These are phyloP conservation scores for Debaryomycetaceae sp. DNA, from an alignment of 1,139 yeast genomes.

Conservation along the genomic window DNA sequence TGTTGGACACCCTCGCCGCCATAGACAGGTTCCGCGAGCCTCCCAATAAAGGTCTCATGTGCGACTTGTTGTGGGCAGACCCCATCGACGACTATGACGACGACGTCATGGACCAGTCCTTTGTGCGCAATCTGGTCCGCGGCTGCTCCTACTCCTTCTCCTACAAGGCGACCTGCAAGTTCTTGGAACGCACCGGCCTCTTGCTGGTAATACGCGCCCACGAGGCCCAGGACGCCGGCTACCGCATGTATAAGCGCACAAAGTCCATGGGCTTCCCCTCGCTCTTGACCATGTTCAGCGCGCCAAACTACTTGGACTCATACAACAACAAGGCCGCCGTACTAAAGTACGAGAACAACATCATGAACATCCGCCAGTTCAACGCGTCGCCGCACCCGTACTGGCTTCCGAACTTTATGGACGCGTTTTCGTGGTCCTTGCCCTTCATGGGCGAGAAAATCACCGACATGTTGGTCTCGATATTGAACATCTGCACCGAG, in stretches of 20 bases:
- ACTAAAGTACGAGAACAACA: constrained; percentile 82
- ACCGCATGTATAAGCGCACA: constrained; percentile 83
- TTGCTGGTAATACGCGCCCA: constrained; percentile 86
- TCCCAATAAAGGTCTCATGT: constrained; percentile 99
- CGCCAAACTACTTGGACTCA: constrained; percentile 93
- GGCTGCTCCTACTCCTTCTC: constrained; percentile 93
- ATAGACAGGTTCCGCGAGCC: constrained; percentile 87
- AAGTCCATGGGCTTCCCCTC: constrained; percentile 91
- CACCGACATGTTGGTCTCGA: constrained; percentile 86
- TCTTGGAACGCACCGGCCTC: constrained; percentile 67
- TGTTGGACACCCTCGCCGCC: constrained; percentile 81
- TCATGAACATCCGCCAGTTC: constrained; percentile 93
- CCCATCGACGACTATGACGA: constrained; percentile 96
- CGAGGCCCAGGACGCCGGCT: constrained; percentile 93
- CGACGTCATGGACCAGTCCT: constrained; percentile 74
- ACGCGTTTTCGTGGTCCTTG: constrained; percentile 93
- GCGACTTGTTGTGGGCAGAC: constrained; percentile 96
- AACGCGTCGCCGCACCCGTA: constrained; percentile 92
- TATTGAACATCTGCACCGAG: constrained; percentile 87
- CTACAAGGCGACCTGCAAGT: constrained; percentile 74
- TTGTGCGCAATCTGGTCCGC: constrained; percentile 60
- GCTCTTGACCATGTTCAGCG: constrained; percentile 94
- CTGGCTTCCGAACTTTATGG: constrained; percentile 96
- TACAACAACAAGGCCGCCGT: constrained; percentile 97
- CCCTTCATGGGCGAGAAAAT: constrained; percentile 98